Conservation (phyloP, 2,329 filamentous ascomycete species). For the Aureobasidium subglaciale region DNA sequence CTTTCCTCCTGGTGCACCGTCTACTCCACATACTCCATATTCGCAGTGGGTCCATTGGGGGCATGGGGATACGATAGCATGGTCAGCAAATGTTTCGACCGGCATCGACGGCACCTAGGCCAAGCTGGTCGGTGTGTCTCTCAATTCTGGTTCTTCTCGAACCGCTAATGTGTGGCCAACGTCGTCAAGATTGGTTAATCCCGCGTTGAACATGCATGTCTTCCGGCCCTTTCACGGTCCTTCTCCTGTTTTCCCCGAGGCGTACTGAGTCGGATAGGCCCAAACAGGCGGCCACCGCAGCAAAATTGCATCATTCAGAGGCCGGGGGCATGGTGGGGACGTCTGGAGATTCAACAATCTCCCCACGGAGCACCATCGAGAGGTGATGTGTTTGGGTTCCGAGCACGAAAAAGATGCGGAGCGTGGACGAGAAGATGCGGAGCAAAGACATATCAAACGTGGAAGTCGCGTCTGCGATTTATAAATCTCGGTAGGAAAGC, state of each 20-base stretch:
- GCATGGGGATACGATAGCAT: slow-evolving; percentile 8
- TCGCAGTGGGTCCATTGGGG: slow-evolving; percentile 10
- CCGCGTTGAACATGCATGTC: background rate
- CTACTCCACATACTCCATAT: slow-evolving; percentile 15
- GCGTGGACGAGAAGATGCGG: background rate
- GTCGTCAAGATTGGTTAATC: slow-evolving; percentile 1
- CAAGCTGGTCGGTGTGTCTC: slow-evolving; percentile 1
- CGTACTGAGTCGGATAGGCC: background rate
- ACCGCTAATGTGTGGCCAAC: slow-evolving; percentile 5
- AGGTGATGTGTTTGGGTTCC: slow-evolving; percentile 7
- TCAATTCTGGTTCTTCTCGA: background rate
- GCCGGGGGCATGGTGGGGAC: background rate
- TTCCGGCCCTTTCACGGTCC: slow-evolving; percentile 10
- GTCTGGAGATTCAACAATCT: slow-evolving; percentile 10
- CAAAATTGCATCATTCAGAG: background rate
- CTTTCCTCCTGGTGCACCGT: background rate
- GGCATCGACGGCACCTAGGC: slow-evolving; percentile 4
- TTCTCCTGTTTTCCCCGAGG: background rate
- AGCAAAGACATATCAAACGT: background rate
- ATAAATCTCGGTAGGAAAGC: background rate
- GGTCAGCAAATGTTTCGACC: slow-evolving; percentile 10
- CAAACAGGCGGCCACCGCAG: background rate
- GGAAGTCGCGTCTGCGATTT: background rate
- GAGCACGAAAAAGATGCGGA: slow-evolving; percentile 11
- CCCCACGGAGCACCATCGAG: slow-evolving; percentile 6